Percentiles rank a stretch among this genome's conserved stretches.
Evolutionary conservation across 2,329 filamentous ascomycete species (phyloP).

Genomic region (Aschersonia sp.): DNA sequence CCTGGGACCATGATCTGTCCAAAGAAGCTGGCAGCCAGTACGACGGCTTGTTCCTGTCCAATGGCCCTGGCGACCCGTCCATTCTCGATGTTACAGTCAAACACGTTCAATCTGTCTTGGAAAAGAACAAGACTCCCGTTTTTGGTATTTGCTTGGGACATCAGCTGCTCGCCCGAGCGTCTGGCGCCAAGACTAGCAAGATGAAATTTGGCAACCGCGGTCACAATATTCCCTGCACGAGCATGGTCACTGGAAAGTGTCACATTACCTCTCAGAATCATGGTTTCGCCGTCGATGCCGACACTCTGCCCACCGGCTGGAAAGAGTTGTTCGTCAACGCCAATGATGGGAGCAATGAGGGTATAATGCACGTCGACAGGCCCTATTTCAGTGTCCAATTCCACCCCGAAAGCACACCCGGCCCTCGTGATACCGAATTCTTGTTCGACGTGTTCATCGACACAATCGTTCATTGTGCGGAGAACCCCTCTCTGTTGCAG

Average conservation of each 20-base stretch:
- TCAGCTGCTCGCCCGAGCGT: conserved; percentile 77
- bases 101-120: conserved; percentile 62
- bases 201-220: conserved; percentile 99
- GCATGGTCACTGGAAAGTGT: conserved; percentile 86
- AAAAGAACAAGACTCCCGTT: conserved; percentile 69
- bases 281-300: conserved; percentile 81
- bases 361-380: conserved; percentile 72
- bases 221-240: conserved; percentile 97
- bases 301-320: conserved; percentile 65
- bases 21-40: conserved; percentile 66
- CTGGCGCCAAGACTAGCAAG: conserved; percentile 75
- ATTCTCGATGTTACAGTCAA: conserved; percentile 67
- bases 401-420: conserved; percentile 92
- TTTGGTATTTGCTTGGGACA: conserved; percentile 96
- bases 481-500: conserved; percentile 50
- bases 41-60: conserved; percentile 94
- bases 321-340: conserved; percentile 93
- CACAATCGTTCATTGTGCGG: conserved; percentile 60
- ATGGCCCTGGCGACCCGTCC: conserved; percentile 90
- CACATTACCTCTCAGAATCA: conserved; percentile 99
- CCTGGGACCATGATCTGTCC: conserved; percentile 90
- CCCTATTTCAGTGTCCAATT: conserved; percentile 99
- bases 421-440: conserved; percentile 89
- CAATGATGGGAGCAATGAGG: conserved; percentile 96
- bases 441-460: conserved; percentile 94